A percentile compares a stretch with the other conserved stretches of the same genome.
phyloP scores from a whole-genome alignment of 345 rosid species.

The Viola odorata region DNA sequence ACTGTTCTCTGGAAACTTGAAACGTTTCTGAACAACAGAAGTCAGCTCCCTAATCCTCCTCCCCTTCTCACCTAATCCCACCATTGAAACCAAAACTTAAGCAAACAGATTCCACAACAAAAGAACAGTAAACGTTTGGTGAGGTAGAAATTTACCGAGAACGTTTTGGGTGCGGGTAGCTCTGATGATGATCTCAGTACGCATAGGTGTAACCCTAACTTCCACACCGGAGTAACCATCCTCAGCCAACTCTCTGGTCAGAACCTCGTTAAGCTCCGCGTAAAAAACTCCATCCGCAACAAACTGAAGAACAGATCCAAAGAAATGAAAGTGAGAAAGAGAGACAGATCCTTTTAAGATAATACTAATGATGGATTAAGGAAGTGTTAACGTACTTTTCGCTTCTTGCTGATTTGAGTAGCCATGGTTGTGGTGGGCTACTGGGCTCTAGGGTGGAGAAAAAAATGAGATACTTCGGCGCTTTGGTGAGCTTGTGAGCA shows the following conservation, averaged over 20 bases:
- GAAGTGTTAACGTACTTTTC: slow-evolving; percentile 13
- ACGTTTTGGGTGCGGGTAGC: slow-evolving; percentile 33
- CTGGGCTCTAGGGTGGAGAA: neutral
- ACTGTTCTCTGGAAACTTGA: slow-evolving; percentile 30
- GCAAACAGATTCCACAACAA: neutral
- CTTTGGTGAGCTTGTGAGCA: neutral
- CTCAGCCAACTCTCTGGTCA: slow-evolving; percentile 30
- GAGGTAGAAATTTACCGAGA: slow-evolving; percentile 11
- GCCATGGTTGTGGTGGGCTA: slow-evolving; percentile 17
- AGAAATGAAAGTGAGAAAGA: neutral
- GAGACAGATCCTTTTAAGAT: neutral
- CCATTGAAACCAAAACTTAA: neutral
- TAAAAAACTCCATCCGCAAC: slow-evolving; percentile 29
- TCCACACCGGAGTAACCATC: slow-evolving; percentile 34
- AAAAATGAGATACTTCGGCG: neutral
- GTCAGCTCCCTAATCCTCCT: slow-evolving; percentile 28
- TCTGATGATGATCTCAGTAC: slow-evolving; percentile 33
- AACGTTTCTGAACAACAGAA: slow-evolving; percentile 29
- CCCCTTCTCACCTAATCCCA: slow-evolving; percentile 25
- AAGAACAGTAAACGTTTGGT: no score
- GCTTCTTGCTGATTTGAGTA: slow-evolving; percentile 26
- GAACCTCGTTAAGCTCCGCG: slow-evolving; percentile 26
- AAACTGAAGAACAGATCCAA: neutral
- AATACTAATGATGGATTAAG: neutral
- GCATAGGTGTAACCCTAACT: slow-evolving; percentile 32